A percentile compares a stretch with the other conserved stretches of the same genome.
These are phyloP conservation scores for Colletotrichum salicis DNA, from an alignment of 2,329 filamentous ascomycete species.

Conservation along the genomic window DNA sequence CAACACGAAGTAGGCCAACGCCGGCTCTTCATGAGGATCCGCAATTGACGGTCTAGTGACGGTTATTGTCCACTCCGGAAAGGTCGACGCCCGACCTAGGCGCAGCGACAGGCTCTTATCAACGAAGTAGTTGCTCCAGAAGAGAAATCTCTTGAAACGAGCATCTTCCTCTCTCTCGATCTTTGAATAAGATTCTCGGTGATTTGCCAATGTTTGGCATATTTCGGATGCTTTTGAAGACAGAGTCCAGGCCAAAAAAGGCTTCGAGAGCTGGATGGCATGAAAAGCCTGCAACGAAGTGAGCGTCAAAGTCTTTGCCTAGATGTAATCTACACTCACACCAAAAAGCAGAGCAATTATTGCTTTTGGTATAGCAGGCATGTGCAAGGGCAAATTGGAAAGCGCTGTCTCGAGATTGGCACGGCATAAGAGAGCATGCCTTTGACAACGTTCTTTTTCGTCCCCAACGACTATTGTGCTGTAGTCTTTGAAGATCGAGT, in stretches of 20 bases:
- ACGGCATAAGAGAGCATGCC: slow-evolving; percentile 39
- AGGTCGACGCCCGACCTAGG: slow-evolving; percentile 61
- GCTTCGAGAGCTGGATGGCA: slow-evolving; percentile 45
- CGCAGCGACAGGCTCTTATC: slow-evolving; percentile 66
- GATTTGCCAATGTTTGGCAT: slow-evolving; percentile 45
- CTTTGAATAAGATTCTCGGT: slow-evolving; percentile 41
- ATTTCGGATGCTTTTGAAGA: slow-evolving; percentile 45
- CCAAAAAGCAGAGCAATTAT: slow-evolving; percentile 37
- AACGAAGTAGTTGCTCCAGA: slow-evolving; percentile 67
- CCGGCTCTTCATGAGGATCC: slow-evolving; percentile 41
- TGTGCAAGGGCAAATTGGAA: slow-evolving; percentile 43
- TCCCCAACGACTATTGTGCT: slow-evolving; percentile 34
- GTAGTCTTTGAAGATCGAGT: slow-evolving; percentile 44
- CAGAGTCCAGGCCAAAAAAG: slow-evolving; percentile 43
- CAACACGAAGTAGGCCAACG: slow-evolving; percentile 50
- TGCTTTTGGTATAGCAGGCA: slow-evolving; percentile 42
- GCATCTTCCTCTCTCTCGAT: slow-evolving; percentile 38
- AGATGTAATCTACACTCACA: slow-evolving; percentile 5
- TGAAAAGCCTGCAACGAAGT: slow-evolving; percentile 39
- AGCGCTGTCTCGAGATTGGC: slow-evolving; percentile 45
- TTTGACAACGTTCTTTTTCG: slow-evolving; percentile 38
- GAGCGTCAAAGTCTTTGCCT: neutral
- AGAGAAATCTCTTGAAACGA: slow-evolving; percentile 53
- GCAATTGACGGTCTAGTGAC: slow-evolving; percentile 46
- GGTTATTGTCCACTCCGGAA: slow-evolving; percentile 68